A percentile compares a stretch with the other conserved stretches of the same genome.
phyloP scores from a whole-genome alignment of 805 yeast genomes.

The Metschnikowia chrysomelidarum region DNA sequence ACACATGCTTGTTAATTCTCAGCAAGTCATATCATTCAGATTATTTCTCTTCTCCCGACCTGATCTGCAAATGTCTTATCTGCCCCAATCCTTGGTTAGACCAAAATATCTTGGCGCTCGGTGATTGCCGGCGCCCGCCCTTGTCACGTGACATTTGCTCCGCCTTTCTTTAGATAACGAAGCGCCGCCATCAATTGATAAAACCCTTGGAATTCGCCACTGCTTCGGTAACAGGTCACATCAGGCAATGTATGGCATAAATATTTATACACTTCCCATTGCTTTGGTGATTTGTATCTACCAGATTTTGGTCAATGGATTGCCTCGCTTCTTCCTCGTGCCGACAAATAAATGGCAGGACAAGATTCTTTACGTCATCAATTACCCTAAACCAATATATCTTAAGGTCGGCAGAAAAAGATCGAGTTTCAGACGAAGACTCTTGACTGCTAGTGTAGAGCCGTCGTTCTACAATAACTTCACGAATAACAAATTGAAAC shows the following conservation, averaged over 20 bases:
- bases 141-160: too few relatives aligned
- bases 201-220: too few relatives aligned
- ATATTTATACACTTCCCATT: constrained; percentile 11
- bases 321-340: constrained; percentile 36
- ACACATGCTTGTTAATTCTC: too few relatives aligned
- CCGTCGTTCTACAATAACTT: constrained; percentile 42
- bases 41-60: too few relatives aligned
- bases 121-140: too few relatives aligned
- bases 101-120: too few relatives aligned
- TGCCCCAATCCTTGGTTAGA: too few relatives aligned
- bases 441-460: constrained; percentile 32
- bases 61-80: too few relatives aligned
- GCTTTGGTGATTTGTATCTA: constrained; percentile 15
- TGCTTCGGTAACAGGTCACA: too few relatives aligned
- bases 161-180: too few relatives aligned
- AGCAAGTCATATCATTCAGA: too few relatives aligned
- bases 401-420: constrained; percentile 35
- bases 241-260: constrained; percentile 6
- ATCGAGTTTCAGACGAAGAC: constrained; percentile 39
- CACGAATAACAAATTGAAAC: constrained; percentile 34
- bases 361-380: constrained; percentile 31
- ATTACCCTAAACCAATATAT: constrained; percentile 35
- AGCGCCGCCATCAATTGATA: too few relatives aligned
- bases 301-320: constrained; percentile 22
- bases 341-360: constrained; percentile 41